These are phyloP conservation scores for Globisporangium perplexum DNA, from an alignment of 352 stramenopile genomes.

Conservation along the genomic window DNA sequence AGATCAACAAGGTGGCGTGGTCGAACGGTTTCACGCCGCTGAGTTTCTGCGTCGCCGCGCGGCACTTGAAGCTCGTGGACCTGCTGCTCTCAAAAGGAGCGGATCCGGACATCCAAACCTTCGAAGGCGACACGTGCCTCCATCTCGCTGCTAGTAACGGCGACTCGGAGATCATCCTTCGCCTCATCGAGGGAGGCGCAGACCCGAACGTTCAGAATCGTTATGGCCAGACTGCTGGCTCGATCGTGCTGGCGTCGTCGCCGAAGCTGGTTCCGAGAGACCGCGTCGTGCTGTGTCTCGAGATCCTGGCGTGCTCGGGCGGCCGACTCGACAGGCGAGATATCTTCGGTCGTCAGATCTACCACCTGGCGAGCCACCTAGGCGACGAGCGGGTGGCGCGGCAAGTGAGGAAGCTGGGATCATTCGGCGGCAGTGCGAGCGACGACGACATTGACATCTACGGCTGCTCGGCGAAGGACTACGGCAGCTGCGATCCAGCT, in stretches of 20 bases:
- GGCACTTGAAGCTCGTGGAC: constrained; percentile 46
- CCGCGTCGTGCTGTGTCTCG: constrained; percentile 34
- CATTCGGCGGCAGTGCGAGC: constrained; percentile 12
- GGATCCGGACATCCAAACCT: constrained; percentile 49
- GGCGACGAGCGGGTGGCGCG: constrained; percentile 25
- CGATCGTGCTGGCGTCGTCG: constrained; percentile 40
- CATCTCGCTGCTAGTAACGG: constrained; percentile 50
- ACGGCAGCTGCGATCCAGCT: constrained; percentile 21
- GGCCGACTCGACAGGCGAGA: constrained; percentile 46
- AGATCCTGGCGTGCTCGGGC: constrained; percentile 44
- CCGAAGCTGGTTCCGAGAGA: constrained; percentile 13
- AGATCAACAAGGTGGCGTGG: constrained; percentile 60
- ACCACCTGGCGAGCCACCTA: constrained; percentile 44
- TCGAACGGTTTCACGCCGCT: constrained; percentile 69
- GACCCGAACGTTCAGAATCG: constrained; percentile 60
- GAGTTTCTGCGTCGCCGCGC: constrained; percentile 43
- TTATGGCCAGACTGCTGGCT: constrained; percentile 59
- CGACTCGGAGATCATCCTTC: constrained; percentile 42
- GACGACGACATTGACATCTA: constrained; percentile 55
- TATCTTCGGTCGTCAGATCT: constrained; percentile 54
- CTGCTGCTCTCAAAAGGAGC: constrained; percentile 62
- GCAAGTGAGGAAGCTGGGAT: constrained; percentile 27
- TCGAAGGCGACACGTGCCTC: constrained; percentile 67
- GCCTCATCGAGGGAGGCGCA: constrained; percentile 47
- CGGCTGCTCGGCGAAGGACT: constrained; percentile 50